Evolutionary conservation across 768 basidiomycete species (phyloP), one percentile per base, ranked within the genome.

Genomic region (Lanmaoa rubissima): DNA sequence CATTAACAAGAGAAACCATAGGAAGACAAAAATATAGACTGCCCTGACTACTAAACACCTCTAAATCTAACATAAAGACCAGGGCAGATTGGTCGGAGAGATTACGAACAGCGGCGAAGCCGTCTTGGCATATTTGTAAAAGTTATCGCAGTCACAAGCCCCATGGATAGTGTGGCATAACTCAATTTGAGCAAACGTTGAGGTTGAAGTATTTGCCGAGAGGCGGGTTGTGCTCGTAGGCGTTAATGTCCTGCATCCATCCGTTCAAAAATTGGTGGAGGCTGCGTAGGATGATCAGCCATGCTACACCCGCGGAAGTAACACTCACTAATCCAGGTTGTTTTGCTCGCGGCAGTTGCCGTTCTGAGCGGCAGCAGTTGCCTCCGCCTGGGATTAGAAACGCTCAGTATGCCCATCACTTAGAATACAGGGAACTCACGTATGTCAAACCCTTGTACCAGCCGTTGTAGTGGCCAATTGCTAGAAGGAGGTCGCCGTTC

Each of bases 261-360:
- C 88, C 89, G 63, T 92, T 92, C 62, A 88, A 63, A 62, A 81
- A 80, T 69, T 92, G 86, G 58, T 83, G 78, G 19, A 91, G 65
- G 69, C 88, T 90, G 60, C 5, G 53, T 53, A n/a, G 45, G 21
- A 24, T 34, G 48, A n/a, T 55, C 39, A 48, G 26, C 32, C 36
- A 44, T 53, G 28, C 48, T 21, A 45, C 26, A 31, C 54, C 10
- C 34, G 21, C 31, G 16, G 48, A 52, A 51, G 51, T 35, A 52
- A 52, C 34, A 77, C 87, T 63, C 65, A 88, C 89, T 94, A 94
- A 74, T 93, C 92, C 47, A 91, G 77, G 75, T 94, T 94, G 68
- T 91, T 86, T 76, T 92, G 91, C 70, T 87, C 87, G 44, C 69
- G 73, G 72, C 86, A 89, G 75, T 88, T 89, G 47, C 65, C 35